These are phyloP conservation scores for Microbotryum intermedium DNA, from an alignment of 1,284 basidiomycete species.

Conservation along the genomic window DNA sequence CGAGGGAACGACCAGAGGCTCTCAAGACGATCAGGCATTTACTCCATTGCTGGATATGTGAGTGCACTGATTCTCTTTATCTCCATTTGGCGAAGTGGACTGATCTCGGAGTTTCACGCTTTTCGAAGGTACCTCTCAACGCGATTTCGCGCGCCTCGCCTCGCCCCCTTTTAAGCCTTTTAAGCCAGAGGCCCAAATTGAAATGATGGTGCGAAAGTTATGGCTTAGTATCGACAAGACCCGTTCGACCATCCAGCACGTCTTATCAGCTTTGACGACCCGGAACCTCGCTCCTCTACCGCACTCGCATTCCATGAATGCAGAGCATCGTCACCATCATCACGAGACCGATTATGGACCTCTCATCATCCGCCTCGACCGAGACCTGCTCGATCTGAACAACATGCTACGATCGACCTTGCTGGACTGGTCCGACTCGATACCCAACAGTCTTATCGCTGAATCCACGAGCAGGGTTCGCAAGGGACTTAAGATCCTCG, in stretches of 20 bases:
- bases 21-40: slow-evolving; percentile 14
- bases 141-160: neutral
- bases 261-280: neutral
- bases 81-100: too few species aligned
- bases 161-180: neutral
- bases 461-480: slow-evolving; percentile 7
- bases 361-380: slow-evolving; percentile 1
- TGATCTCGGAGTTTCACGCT: neutral
- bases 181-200: neutral
- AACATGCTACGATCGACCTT: neutral
- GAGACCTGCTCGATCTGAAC: slow-evolving; percentile 8
- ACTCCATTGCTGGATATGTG: slow-evolving; percentile 10
- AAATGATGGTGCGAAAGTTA: neutral
- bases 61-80: neutral
- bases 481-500: slow-evolving; percentile 3
- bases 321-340: neutral
- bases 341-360: slow-evolving; percentile 6
- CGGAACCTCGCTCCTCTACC: neutral
- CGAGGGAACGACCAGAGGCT: neutral
- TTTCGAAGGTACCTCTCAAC: neutral
- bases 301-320: neutral
- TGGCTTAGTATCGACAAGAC: slow-evolving; percentile 6
- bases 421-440: neutral
- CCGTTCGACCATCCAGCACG: neutral
- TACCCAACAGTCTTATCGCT: neutral